Percentiles rank a stretch among this genome's conserved stretches.
phyloP scores from a whole-genome alignment of 2,329 filamentous ascomycete genomes.

The Aspergillus puulaauensis region DNA sequence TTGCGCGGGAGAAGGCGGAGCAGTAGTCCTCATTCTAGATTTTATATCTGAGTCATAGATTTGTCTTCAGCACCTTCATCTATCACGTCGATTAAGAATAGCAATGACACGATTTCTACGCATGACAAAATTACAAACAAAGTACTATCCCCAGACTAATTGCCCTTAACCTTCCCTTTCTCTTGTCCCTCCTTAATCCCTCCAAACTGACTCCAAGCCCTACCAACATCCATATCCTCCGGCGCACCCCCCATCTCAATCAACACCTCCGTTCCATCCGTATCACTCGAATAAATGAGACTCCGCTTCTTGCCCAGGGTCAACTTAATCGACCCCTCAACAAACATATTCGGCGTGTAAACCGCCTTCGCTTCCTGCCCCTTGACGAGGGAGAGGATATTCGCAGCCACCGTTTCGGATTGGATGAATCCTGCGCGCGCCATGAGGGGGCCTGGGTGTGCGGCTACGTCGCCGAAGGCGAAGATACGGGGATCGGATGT shows the following conservation, averaged over 20 bases:
- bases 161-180: too few species aligned
- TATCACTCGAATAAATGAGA: not conserved
- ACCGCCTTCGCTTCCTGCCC: slow-evolving; percentile 38
- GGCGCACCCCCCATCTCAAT: not conserved
- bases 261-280: not conserved
- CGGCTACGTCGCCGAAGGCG: slow-evolving; percentile 64
- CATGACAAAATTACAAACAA: too few species aligned
- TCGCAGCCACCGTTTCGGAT: slow-evolving; percentile 53
- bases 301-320: slow-evolving; percentile 43
- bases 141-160: too few species aligned
- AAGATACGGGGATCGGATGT: slow-evolving; percentile 48
- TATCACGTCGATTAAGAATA: not conserved
- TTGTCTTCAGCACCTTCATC: not conserved
- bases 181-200: not conserved
- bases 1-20: slow-evolving; percentile 25
- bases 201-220: not conserved
- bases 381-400: slow-evolving; percentile 52
- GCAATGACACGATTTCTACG: too few species aligned
- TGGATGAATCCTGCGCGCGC: slow-evolving; percentile 57
- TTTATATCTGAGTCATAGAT: not conserved
- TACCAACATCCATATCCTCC: not conserved
- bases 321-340: slow-evolving; percentile 54
- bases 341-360: slow-evolving; percentile 46
- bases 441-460: slow-evolving; percentile 52
- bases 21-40: not conserved